phyloP scores from a whole-genome alignment of 2,329 filamentous ascomycete species.

The Madurella fahalii region DNA sequence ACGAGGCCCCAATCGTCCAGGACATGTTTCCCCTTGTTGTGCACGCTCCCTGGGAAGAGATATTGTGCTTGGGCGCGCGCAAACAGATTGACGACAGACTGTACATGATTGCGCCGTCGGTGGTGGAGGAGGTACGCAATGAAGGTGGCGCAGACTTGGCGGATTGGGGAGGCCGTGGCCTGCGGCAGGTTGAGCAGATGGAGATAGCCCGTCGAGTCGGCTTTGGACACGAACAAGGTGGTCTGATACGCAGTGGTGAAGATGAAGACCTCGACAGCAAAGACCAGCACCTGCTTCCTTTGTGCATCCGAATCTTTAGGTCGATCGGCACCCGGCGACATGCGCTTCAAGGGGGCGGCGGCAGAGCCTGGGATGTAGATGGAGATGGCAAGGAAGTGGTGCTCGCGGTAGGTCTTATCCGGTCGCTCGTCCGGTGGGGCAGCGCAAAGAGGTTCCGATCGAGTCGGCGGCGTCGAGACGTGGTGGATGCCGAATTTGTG shows the following conservation, averaged over 20 bases:
- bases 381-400: conserved; percentile 64
- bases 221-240: conserved; percentile 92
- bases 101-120: conserved; percentile 59
- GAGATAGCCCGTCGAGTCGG: conserved; percentile 90
- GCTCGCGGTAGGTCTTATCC: conserved; percentile 81
- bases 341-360: conserved; percentile 13
- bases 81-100: conserved; percentile 81
- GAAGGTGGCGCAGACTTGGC: conserved; percentile 70
- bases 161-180: conserved; percentile 67
- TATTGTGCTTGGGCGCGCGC: conserved; percentile 91
- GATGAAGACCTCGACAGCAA: conserved; percentile 82
- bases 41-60: conserved; percentile 85
- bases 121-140: conserved; percentile 68
- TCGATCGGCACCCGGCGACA: conserved; percentile 22
- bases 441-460: conserved; percentile 72
- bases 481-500: conserved; percentile 70
- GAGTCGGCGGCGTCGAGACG: conserved; percentile 77
- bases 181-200: conserved; percentile 60
- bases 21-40: conserved; percentile 83
- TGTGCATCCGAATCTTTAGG: conserved; percentile 26
- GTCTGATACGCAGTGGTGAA: conserved; percentile 78
- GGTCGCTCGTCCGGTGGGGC: conserved; percentile 67
- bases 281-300: conserved; percentile 59
- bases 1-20: conserved; percentile 86
- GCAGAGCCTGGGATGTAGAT: conserved; percentile 32